Evolutionary conservation across 257 asterid genomes (phyloP).

Genomic region (Ilex aquifolium): DNA sequence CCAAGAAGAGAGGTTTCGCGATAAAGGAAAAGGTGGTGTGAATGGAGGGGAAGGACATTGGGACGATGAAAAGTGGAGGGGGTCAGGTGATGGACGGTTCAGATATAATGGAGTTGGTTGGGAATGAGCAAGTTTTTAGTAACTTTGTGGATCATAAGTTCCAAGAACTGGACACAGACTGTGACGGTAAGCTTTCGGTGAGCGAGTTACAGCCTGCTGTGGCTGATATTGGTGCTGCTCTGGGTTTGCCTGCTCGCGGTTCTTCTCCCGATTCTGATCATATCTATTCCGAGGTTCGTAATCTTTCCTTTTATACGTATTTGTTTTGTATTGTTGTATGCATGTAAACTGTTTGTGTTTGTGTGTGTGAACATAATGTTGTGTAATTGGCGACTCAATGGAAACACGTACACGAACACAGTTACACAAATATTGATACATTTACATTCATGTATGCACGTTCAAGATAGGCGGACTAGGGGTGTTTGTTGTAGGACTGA

Average conservation of each 20-base stretch:
- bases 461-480: no score
- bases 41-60: conserved; percentile 15
- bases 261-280: conserved; percentile 67
- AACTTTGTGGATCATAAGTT: conserved; percentile 84
- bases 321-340: background rate
- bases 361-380: no score
- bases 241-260: conserved; percentile 77
- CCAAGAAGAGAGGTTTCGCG: background rate
- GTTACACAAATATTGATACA: no score
- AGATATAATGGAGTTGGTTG: conserved; percentile 89
- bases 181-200: conserved; percentile 78
- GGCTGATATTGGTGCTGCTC: conserved; percentile 76
- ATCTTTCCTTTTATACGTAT: background rate
- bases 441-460: no score
- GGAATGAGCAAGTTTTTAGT: conserved; percentile 63
- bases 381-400: no score
- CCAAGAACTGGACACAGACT: conserved; percentile 61
- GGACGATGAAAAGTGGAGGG: conserved; percentile 29
- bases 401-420: no score
- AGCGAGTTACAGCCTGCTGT: conserved; percentile 83
- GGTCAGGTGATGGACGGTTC: conserved; percentile 90
- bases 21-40: conserved; percentile 12
- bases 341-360: no score
- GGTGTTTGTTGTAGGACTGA: no score
- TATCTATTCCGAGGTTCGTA: conserved; percentile 62